Conservation (phyloP, 805 yeast genomes). For the Metschnikowia lunata region DNA sequence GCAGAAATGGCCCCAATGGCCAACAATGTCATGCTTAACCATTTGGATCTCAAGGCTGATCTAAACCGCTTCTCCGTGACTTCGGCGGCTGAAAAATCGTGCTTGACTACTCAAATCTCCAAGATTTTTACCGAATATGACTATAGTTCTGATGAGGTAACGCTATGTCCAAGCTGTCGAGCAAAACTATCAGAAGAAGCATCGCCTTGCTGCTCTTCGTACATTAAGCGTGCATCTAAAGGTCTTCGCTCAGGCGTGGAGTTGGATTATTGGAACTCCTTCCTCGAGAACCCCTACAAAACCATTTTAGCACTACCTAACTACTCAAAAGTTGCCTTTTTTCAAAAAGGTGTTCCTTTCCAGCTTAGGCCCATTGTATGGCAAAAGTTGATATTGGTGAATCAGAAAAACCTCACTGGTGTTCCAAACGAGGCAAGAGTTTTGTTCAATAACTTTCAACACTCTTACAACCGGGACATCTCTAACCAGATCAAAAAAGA, state of each 20-base stretch:
- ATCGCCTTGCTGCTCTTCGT: conserved; percentile 9
- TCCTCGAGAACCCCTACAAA: conserved; percentile 40
- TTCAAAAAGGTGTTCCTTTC: conserved; percentile 43
- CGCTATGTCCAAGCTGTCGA: conserved; percentile 12
- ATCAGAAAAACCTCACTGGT: conserved; percentile 20
- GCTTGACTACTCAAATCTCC: conserved; percentile 1
- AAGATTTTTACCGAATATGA: conserved; percentile 11
- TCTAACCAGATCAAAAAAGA: conserved; percentile 51
- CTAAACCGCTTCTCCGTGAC: conserved; percentile 14
- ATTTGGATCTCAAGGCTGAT: conserved; percentile 17
- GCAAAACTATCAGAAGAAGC: conserved; percentile 1
- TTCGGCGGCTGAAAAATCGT: neutral
- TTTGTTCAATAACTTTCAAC: conserved; percentile 39
- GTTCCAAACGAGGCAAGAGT: conserved; percentile 33
- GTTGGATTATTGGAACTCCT: conserved; percentile 41
- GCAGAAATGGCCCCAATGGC: conserved; percentile 10
- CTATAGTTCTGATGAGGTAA: conserved; percentile 10
- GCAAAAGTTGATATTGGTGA: conserved; percentile 36
- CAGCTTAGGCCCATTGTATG: conserved; percentile 42
- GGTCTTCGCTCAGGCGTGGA: conserved; percentile 22
- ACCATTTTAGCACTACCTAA: conserved; percentile 45
- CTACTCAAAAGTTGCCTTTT: conserved; percentile 41
- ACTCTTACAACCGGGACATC: conserved; percentile 36
- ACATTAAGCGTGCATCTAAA: conserved; percentile 2
- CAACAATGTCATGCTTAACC: conserved; percentile 14